phyloP scores from a whole-genome alignment of 306 rosid species.

The Rubus parviflorus region DNA sequence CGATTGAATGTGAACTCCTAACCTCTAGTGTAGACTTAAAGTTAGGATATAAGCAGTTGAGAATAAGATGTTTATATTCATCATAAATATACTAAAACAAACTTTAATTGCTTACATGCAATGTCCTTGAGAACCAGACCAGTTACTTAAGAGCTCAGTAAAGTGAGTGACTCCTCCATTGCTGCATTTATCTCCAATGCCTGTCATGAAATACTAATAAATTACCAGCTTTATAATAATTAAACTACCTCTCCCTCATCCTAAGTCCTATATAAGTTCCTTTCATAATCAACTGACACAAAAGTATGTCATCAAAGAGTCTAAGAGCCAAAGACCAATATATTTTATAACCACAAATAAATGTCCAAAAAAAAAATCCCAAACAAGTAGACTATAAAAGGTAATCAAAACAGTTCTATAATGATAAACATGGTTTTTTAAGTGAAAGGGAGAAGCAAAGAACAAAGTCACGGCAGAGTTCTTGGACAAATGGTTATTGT shows the following conservation, averaged over 20 bases:
- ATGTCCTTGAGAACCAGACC: conserved; percentile 70
- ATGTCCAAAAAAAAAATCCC: background rate
- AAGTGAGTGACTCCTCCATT: conserved; percentile 37
- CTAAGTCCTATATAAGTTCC: background rate
- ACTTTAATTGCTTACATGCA: conserved; percentile 48
- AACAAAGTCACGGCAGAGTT: conserved; percentile 7
- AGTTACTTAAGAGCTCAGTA: conserved; percentile 43
- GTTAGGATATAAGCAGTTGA: background rate
- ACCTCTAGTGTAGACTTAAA: background rate
- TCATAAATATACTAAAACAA: background rate
- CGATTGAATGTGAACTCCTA: background rate
- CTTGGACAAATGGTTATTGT: background rate
- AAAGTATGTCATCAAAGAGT: background rate
- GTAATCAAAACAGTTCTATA: background rate
- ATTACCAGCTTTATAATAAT: background rate
- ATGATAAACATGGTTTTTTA: background rate
- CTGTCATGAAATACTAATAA: conserved; percentile 36
- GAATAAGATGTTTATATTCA: background rate
- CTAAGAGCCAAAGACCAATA: background rate
- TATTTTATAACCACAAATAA: background rate
- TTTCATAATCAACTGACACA: background rate
- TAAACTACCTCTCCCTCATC: background rate
- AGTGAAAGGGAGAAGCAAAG: conserved; percentile 8
- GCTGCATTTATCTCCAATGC: conserved; percentile 59
- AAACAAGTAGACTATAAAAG: background rate